A percentile compares a stretch with the other conserved stretches of the same genome.
Evolutionary conservation across 441 rosid species (phyloP).

Genomic region (Jatropha podagrica): DNA sequence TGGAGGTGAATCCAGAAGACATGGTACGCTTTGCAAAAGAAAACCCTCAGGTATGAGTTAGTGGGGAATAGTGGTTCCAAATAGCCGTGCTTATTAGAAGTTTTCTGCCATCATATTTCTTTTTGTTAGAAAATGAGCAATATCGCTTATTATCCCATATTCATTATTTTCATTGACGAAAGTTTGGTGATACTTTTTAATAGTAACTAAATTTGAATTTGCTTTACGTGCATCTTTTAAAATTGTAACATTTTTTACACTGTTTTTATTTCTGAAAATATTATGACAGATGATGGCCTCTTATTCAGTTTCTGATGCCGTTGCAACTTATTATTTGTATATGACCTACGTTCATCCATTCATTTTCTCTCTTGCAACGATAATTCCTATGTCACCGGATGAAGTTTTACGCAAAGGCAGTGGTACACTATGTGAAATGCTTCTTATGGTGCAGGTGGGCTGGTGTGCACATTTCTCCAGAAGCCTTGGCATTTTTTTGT

Average conservation of each 20-base stretch:
- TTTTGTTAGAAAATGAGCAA: neutral
- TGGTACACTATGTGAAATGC: conserved; percentile 99
- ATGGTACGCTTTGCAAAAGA: conserved; percentile 98
- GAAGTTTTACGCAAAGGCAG: conserved; percentile 99
- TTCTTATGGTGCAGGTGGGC: conserved; percentile 97
- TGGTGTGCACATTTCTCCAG: conserved; percentile 26
- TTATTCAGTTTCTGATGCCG: conserved; percentile 99
- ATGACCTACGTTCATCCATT: conserved; percentile 99
- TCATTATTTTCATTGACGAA: neutral
- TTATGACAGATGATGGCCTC: conserved; percentile 94
- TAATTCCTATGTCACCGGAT: conserved; percentile 98
- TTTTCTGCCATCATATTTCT: neutral
- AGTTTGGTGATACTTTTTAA: neutral
- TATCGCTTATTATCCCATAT: neutral
- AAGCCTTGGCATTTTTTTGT: conserved; percentile 19
- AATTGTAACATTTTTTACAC: conserved; percentile 26
- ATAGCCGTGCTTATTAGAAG: neutral
- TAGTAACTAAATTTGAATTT: conserved; percentile 7
- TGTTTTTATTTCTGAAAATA: conserved; percentile 30
- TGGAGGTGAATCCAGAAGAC: conserved; percentile 99
- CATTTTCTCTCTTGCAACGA: conserved; percentile 96
- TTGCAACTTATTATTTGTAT: conserved; percentile 91
- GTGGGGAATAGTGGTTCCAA: conserved; percentile 18
- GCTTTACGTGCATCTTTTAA: conserved; percentile 17
- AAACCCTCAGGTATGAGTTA: conserved; percentile 76